These are phyloP conservation scores for Colletotrichum spaethianum DNA, from an alignment of 2,329 filamentous ascomycete species.

Conservation along the genomic window DNA sequence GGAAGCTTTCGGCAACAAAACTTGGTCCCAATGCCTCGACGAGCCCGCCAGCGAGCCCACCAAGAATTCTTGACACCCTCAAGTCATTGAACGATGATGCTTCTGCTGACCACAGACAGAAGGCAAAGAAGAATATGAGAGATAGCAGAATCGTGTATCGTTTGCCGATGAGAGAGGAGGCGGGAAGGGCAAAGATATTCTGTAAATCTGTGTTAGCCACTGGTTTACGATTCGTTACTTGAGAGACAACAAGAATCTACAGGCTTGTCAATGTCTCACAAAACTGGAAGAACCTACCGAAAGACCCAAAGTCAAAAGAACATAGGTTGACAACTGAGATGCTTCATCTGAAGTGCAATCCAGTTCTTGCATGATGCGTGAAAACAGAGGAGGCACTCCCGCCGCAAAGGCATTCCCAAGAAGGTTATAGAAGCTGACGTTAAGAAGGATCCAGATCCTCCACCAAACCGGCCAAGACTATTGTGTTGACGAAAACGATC, in stretches of 20 bases:
- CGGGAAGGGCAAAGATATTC: constrained; percentile 42
- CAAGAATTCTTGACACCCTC: constrained; percentile 31
- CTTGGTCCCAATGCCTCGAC: constrained; percentile 43
- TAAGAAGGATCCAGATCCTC: constrained; percentile 42
- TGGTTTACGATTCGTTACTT: neutral
- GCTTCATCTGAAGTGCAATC: constrained; percentile 36
- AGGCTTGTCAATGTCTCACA: neutral
- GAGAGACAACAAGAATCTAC: neutral
- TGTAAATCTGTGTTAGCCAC: neutral
- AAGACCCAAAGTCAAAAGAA: constrained; percentile 40
- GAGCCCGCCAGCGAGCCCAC: constrained; percentile 40
- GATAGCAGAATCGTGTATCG: constrained; percentile 44
- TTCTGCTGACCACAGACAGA: constrained; percentile 42
- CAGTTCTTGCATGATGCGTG: constrained; percentile 40
- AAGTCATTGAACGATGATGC: constrained; percentile 37
- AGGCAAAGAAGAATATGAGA: constrained; percentile 40
- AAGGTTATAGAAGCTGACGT: constrained; percentile 44
- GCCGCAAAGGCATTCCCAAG: constrained; percentile 43
- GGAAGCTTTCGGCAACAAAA: constrained; percentile 42
- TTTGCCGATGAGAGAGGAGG: constrained; percentile 42
- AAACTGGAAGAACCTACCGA: constrained; percentile 30
- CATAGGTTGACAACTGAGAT: constrained; percentile 41
- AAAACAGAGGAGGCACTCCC: constrained; percentile 41
- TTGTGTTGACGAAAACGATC: neutral
- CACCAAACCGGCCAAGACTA: constrained; percentile 43